Evolutionary conservation across 2,329 filamentous ascomycete species (phyloP), one percentile per base, ranked within the genome.

Genomic region (Didymella segeticola): DNA sequence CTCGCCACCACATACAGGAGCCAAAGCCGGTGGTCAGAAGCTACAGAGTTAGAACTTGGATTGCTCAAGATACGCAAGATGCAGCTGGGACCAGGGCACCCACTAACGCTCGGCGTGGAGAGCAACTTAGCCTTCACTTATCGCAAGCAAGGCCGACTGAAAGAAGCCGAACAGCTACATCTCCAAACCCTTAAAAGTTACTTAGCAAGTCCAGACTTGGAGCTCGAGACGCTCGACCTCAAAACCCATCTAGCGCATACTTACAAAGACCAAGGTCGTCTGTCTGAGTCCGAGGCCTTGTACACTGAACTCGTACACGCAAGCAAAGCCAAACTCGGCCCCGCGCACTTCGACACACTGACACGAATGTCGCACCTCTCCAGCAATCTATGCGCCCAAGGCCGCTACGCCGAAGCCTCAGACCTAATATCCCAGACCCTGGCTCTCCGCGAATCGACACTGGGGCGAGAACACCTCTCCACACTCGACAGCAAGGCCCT

Each of bases 401-500:
- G 30, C n/a, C 42, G 43, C 9, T 50, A 34, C 10, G 11, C 36
- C 17, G 52, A 55, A 12, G 43, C 33, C 4, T 23, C 25, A 49
- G 33, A 33, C 2, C 42, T 36, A 7, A 14, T 41, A 30, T 2
- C 11, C 20, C 27, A 38, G 25, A 26, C 25, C 25, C 25, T 26
- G 25, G 25, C 25, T n/a, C 15, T 52, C 4, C 7, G 23, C 11
- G 31, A 26, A 12, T 10, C 39, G n/a, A 25, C 14, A 5, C 19
- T 50, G 4, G 45, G 43, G 9, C 23, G 31, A 19, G 19, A 46
- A 3, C 50, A 49, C 19, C 27, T 34, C 25, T 27, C 30, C 3
- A 54, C 50, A 26, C 29, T 57, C 5, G 34, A 27, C n/a, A 57
- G 20, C 33, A 43, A 41, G 20, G 9, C 17, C 25, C 25, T 14